These are phyloP conservation scores for Arachnomyces sp. DNA, from an alignment of 2,329 filamentous ascomycete species.

Conservation along the genomic window DNA sequence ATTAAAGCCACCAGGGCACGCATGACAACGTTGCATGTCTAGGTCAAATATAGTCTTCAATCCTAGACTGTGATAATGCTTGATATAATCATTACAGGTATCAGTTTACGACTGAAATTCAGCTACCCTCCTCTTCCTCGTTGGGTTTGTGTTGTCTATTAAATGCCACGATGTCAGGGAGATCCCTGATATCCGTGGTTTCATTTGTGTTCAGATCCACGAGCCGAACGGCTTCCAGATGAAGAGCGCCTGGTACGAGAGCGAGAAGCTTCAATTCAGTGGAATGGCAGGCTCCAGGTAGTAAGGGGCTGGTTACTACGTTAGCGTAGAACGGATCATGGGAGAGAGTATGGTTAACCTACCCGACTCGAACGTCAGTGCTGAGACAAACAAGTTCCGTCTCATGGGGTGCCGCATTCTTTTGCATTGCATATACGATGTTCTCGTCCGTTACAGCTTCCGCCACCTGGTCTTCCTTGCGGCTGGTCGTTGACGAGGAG, in stretches of 20 bases:
- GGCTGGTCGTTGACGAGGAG: slow-evolving; percentile 34
- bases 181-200: slow-evolving; percentile 46
- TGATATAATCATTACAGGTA: too few relatives aligned
- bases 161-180: slow-evolving; percentile 46
- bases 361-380: slow-evolving; percentile 52
- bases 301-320: slow-evolving; percentile 37
- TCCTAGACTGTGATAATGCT: too few relatives aligned
- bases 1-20: too few relatives aligned
- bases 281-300: slow-evolving; percentile 48
- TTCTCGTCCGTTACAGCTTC: slow-evolving; percentile 50
- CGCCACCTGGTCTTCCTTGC: slow-evolving; percentile 34
- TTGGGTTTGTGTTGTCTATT: slow-evolving; percentile 2
- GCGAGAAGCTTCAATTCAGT: slow-evolving; percentile 48
- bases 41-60: too few relatives aligned
- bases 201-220: slow-evolving; percentile 49
- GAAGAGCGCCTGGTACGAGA: slow-evolving; percentile 42
- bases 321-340: slow-evolving; percentile 6
- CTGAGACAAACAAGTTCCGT: slow-evolving; percentile 49
- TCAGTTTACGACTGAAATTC: background rate
- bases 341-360: slow-evolving; percentile 19
- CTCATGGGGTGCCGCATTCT: slow-evolving; percentile 40
- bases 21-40: too few relatives aligned
- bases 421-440: slow-evolving; percentile 47
- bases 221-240: slow-evolving; percentile 46
- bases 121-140: slow-evolving; percentile 9